These are phyloP conservation scores for Aquilaria agallochum DNA, from an alignment of 441 rosid species.

Conservation along the genomic window DNA sequence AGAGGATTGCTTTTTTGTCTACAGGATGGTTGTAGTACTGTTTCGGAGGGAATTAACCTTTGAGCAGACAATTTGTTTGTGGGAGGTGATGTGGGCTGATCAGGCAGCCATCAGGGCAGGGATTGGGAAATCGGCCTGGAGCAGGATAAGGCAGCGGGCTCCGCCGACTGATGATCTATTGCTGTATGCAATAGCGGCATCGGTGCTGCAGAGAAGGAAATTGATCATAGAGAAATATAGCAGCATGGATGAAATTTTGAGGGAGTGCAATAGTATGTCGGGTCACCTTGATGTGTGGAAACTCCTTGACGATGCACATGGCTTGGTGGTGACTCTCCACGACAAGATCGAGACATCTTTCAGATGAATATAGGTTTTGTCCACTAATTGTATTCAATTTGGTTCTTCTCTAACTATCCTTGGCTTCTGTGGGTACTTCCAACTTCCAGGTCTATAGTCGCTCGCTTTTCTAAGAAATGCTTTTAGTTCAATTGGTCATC, in stretches of 20 bases:
- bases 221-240: constrained; percentile 75
- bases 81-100: constrained; percentile 99
- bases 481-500: too few species aligned
- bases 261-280: constrained; percentile 90
- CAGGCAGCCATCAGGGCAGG: constrained; percentile 90
- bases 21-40: constrained; percentile 91
- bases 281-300: constrained; percentile 98
- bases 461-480: too few species aligned
- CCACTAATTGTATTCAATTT: constrained; percentile 18
- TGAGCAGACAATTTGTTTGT: constrained; percentile 78
- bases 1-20: constrained; percentile 94
- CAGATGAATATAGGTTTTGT: constrained; percentile 13
- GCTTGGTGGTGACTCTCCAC: constrained; percentile 77
- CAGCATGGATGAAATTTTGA: constrained; percentile 95
- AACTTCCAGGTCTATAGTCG: background rate
- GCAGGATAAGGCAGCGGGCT: constrained; percentile 71
- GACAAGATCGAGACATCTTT: constrained; percentile 64
- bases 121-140: constrained; percentile 81
- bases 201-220: constrained; percentile 88
- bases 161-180: constrained; percentile 87
- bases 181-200: constrained; percentile 87
- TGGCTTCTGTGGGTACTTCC: constrained; percentile 3
- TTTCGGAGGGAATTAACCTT: constrained; percentile 88
- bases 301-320: constrained; percentile 86
- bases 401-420: background rate